Evolutionary conservation across 106 monocot species (phyloP).

Genomic region (Dendrobium nobile): DNA sequence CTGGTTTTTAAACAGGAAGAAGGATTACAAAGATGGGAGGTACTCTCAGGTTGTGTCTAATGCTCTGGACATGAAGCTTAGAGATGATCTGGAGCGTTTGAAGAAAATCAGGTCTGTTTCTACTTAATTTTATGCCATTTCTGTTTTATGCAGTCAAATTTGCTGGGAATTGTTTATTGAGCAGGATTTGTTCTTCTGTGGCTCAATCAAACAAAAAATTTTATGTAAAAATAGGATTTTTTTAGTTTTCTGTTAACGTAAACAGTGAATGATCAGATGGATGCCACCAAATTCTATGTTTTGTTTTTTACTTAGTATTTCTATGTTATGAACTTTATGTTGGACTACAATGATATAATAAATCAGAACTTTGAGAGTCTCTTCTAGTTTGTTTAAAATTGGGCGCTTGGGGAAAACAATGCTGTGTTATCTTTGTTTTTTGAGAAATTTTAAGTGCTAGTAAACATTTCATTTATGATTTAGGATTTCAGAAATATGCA

Average conservation of each 20-base stretch:
- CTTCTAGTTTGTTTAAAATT: no score
- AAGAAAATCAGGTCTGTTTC: slow-evolving; percentile 46
- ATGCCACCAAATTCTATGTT: neutral
- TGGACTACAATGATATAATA: neutral
- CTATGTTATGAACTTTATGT: neutral
- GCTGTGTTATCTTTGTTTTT: no score
- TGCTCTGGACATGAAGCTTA: slow-evolving; percentile 65
- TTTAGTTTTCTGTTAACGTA: neutral
- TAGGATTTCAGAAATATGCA: no score
- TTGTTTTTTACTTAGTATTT: neutral
- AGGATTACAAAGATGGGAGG: slow-evolving; percentile 69
- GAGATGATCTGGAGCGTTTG: slow-evolving; percentile 53
- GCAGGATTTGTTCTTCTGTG: neutral
- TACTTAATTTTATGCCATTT: neutral
- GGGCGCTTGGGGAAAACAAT: no score
- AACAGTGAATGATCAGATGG: neutral
- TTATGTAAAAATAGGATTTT: neutral
- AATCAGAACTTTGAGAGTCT: no score
- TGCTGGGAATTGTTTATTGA: neutral
- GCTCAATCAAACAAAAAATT: neutral
- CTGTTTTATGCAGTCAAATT: neutral
- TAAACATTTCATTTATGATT: no score
- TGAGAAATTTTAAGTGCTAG: no score
- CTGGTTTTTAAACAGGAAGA: slow-evolving; percentile 71
- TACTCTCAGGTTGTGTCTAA: slow-evolving; percentile 61